Percentiles rank a stretch among this genome's conserved stretches.
phyloP scores from a whole-genome alignment of 345 rosid genomes.

The Syzygium oleosum region DNA sequence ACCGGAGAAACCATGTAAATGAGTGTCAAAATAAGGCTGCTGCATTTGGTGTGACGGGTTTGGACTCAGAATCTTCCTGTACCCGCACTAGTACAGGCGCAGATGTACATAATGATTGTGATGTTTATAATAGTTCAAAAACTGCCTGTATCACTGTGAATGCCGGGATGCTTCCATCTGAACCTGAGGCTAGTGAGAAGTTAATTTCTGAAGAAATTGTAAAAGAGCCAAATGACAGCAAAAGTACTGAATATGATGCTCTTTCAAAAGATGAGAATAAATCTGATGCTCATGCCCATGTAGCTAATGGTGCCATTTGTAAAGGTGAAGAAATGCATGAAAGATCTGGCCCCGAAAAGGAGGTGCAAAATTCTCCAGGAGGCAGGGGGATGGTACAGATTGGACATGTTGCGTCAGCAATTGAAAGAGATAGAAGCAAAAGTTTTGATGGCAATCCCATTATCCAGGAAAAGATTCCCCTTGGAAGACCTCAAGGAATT shows the following conservation, averaged over 20 bases:
- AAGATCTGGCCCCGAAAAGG: background rate
- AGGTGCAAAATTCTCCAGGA: background rate
- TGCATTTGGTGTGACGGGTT: slow-evolving; percentile 30
- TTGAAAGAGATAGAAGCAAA: slow-evolving; percentile 20
- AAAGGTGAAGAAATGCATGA: background rate
- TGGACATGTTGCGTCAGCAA: slow-evolving; percentile 24
- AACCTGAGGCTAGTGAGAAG: slow-evolving; percentile 28
- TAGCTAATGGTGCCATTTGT: background rate
- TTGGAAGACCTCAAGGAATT: background rate
- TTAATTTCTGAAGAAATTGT: slow-evolving; percentile 30
- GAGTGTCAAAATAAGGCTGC: slow-evolving; percentile 24
- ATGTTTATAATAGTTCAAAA: slow-evolving; percentile 25
- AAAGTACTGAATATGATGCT: slow-evolving; percentile 18
- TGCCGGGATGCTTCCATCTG: slow-evolving; percentile 20
- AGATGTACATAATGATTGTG: slow-evolving; percentile 42
- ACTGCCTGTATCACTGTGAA: slow-evolving; percentile 26
- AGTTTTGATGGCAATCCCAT: slow-evolving; percentile 16
- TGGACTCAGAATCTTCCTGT: slow-evolving; percentile 67
- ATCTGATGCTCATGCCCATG: slow-evolving; percentile 11
- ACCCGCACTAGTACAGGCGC: slow-evolving; percentile 35
- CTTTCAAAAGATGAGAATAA: slow-evolving; percentile 12
- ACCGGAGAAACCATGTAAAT: slow-evolving; percentile 23
- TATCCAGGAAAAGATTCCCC: slow-evolving; percentile 9
- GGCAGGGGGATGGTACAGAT: slow-evolving; percentile 9
- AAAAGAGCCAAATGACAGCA: slow-evolving; percentile 30